These are phyloP conservation scores for Syzygium oleosum DNA, from an alignment of 345 rosid genomes.

Conservation along the genomic window DNA sequence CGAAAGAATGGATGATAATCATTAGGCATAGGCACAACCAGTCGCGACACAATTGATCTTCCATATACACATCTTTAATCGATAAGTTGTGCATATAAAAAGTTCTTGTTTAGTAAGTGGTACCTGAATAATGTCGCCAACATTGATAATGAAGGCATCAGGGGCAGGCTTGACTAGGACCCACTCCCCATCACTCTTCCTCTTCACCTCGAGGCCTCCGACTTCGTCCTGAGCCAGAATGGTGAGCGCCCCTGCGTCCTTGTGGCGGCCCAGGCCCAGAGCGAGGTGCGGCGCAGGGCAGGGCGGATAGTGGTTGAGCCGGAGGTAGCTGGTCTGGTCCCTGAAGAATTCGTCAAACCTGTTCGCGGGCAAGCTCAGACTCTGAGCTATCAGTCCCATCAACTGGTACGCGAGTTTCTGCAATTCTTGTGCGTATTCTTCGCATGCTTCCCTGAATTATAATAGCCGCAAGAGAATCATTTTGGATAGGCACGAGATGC, in stretches of 20 bases:
- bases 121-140: not conserved
- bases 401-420: constrained; percentile 34
- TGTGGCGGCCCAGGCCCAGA: constrained; percentile 23
- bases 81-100: not conserved
- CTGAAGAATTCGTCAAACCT: constrained; percentile 37
- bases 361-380: constrained; percentile 36
- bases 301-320: constrained; percentile 18
- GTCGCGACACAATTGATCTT: not conserved
- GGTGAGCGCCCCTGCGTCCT: constrained; percentile 12
- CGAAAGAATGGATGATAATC: not conserved
- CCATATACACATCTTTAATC: no score
- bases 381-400: constrained; percentile 40
- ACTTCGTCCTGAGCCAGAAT: constrained; percentile 20
- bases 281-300: constrained; percentile 18
- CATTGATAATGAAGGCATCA: not conserved
- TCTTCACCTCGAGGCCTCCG: constrained; percentile 22
- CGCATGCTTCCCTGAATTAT: constrained; percentile 24
- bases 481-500: not conserved
- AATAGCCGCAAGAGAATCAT: not conserved
- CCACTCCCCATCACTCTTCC: constrained; percentile 28
- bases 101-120: not conserved
- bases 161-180: constrained; percentile 16
- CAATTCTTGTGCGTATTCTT: constrained; percentile 36
- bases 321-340: constrained; percentile 27
- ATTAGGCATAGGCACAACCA: not conserved